Conservation (phyloP, 768 basidiomycete genomes). For the Boletus eberwhitei region DNA sequence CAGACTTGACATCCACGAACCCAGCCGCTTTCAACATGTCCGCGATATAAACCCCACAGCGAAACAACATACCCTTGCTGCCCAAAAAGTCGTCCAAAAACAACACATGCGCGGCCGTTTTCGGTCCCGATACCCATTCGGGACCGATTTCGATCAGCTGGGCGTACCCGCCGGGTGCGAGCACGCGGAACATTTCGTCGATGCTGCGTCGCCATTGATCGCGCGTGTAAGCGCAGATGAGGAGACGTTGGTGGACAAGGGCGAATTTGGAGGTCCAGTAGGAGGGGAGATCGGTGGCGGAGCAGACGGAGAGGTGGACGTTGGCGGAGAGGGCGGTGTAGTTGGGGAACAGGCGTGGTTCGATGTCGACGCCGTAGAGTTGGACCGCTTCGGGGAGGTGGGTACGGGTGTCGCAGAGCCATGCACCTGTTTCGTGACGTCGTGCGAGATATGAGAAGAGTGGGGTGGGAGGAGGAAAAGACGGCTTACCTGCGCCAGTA, state of each 20-base stretch:
- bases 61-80: conserved; percentile 6
- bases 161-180: conserved; percentile 31
- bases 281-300: conserved; percentile 27
- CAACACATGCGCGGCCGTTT: conserved; percentile 6
- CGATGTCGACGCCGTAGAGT: conserved; percentile 26
- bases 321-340: conserved; percentile 3
- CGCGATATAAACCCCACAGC: conserved; percentile 9
- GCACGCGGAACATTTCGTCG: conserved; percentile 30
- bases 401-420: conserved; percentile 19
- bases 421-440: conserved; percentile 10
- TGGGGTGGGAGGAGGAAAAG: not conserved
- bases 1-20: conserved; percentile 16
- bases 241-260: conserved; percentile 33
- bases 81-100: conserved; percentile 13
- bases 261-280: conserved; percentile 31
- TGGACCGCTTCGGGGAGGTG: conserved; percentile 18
- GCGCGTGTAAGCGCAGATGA: conserved; percentile 27
- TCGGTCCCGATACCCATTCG: conserved; percentile 13
- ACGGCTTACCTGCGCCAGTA: conserved; percentile 17
- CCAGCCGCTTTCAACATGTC: conserved; percentile 21
- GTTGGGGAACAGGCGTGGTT: conserved; percentile 19
- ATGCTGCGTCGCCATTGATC: conserved; percentile 28
- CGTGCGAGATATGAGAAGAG: not conserved
- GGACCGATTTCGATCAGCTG: conserved; percentile 32
- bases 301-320: conserved; percentile 22